Evolutionary conservation across 345 rosid species (phyloP).

Genomic region (Diplotaxis tenuifolia): DNA sequence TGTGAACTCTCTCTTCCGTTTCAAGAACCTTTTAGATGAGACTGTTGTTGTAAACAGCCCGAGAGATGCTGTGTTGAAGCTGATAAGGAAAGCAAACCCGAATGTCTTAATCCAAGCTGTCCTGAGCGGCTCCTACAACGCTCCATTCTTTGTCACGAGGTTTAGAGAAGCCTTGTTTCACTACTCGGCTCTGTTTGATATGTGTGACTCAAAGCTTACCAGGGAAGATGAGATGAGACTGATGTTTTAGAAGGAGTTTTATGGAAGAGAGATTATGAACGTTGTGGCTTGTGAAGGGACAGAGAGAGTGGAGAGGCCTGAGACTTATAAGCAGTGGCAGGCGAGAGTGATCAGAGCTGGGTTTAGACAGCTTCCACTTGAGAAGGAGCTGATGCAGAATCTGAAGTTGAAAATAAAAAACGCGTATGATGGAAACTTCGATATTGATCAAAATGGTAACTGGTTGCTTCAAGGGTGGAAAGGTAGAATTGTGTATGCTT

Average conservation of each 20-base stretch:
- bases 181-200: slow-evolving; percentile 65
- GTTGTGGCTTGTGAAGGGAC: slow-evolving; percentile 74
- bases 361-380: slow-evolving; percentile 58
- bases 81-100: slow-evolving; percentile 63
- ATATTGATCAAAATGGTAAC: slow-evolving; percentile 47
- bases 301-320: slow-evolving; percentile 82
- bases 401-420: slow-evolving; percentile 41
- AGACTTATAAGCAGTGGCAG: slow-evolving; percentile 84
- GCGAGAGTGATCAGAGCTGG: slow-evolving; percentile 57
- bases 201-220: slow-evolving; percentile 46
- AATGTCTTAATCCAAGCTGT: slow-evolving; percentile 44
- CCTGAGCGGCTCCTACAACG: slow-evolving; percentile 60
- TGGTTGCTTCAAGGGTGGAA: slow-evolving; percentile 92
- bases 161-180: slow-evolving; percentile 79
- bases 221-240: slow-evolving; percentile 54
- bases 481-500: slow-evolving; percentile 64
- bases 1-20: slow-evolving; percentile 61
- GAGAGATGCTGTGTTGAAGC: slow-evolving; percentile 51
- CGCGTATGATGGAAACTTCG: slow-evolving; percentile 52
- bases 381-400: slow-evolving; percentile 43
- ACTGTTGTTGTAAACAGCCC: slow-evolving; percentile 57
- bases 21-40: slow-evolving; percentile 67
- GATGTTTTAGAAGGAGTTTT: slow-evolving; percentile 63
- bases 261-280: slow-evolving; percentile 57
- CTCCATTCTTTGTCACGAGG: slow-evolving; percentile 71